These are phyloP conservation scores for Venustampulla echinocandica DNA, from an alignment of 495 filamentous ascomycete genomes.

Conservation along the genomic window DNA sequence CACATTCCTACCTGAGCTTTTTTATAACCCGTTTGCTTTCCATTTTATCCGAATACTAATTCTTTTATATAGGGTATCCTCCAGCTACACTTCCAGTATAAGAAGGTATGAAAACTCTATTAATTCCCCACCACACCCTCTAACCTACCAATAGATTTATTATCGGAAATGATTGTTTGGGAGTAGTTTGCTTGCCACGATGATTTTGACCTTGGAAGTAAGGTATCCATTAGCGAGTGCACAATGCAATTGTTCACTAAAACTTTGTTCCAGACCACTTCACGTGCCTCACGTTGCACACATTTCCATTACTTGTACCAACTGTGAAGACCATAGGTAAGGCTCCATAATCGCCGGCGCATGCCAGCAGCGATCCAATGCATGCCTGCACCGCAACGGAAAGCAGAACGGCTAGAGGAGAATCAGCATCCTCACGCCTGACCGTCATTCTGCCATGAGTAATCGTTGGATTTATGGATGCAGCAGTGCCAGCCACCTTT, in stretches of 20 bases:
- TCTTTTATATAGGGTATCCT: conserved; percentile 64
- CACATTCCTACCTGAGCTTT: too few species aligned
- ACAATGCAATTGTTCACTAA: conserved; percentile 13
- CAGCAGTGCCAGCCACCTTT: not conserved
- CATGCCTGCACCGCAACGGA: not conserved
- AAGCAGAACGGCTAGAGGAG: not conserved
- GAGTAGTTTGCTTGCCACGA: conserved; percentile 1
- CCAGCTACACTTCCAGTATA: conserved; percentile 97
- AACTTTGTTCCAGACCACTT: conserved; percentile 8
- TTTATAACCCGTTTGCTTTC: too few species aligned
- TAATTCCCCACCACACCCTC: conserved; percentile 11
- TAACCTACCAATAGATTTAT: conserved; percentile 50
- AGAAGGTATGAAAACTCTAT: conserved; percentile 37
- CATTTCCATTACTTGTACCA: conserved; percentile 3
- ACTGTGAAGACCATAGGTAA: not conserved
- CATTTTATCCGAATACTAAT: too few species aligned
- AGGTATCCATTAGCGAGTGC: conserved; percentile 4
- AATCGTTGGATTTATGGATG: conserved; percentile 3
- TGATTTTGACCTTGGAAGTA: conserved; percentile 12
- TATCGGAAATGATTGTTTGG: conserved; percentile 49
- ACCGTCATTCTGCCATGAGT: not conserved
- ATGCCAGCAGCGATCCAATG: conserved; percentile 1
- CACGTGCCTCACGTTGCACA: conserved; percentile 16
- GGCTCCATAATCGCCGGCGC: not conserved
- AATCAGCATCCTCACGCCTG: not conserved